Conservation (phyloP, 2,329 filamentous ascomycete species). For the Paecilomyces formosus region DNA sequence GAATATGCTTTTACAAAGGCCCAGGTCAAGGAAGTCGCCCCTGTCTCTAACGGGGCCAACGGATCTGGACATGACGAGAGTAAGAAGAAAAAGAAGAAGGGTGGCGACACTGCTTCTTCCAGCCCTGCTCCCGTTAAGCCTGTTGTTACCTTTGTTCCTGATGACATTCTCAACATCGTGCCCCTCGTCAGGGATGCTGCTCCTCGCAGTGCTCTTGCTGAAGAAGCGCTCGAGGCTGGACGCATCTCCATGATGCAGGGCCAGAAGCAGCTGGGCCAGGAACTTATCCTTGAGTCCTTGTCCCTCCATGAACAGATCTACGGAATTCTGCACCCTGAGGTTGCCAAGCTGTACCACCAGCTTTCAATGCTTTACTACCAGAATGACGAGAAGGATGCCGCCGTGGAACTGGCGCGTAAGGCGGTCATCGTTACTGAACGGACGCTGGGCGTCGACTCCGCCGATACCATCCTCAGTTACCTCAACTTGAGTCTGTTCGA, state of each 20-base stretch:
- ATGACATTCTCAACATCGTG: conserved; percentile 88
- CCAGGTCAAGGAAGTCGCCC: conserved; percentile 26
- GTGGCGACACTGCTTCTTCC: conserved; percentile 42
- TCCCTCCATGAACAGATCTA: conserved; percentile 98
- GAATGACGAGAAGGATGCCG: conserved; percentile 94
- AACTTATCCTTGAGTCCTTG: conserved; percentile 89
- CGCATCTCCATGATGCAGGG: conserved; percentile 93
- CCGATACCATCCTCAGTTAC: conserved; percentile 91
- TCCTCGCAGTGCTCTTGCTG: conserved; percentile 81
- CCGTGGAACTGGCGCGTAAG: conserved; percentile 91
- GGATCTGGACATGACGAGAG: conserved; percentile 20
- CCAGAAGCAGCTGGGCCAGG: conserved; percentile 92
- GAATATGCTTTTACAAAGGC: conserved; percentile 60
- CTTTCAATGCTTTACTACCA: conserved; percentile 95
- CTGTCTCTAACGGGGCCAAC: conserved; percentile 30
- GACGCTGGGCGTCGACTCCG: conserved; percentile 85
- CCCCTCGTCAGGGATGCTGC: conserved; percentile 91
- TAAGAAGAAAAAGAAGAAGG: conserved; percentile 54
- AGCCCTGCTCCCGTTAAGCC: conserved; percentile 35
- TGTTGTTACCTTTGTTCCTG: conserved; percentile 62
- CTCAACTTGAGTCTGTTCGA: conserved; percentile 92
- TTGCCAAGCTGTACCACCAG: conserved; percentile 89
- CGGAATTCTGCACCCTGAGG: conserved; percentile 91
- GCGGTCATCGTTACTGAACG: conserved; percentile 93
- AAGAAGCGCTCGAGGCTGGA: conserved; percentile 92